Evolutionary conservation across 2,329 filamentous ascomycete species (phyloP).

Genomic region (Laburnicola sp.): DNA sequence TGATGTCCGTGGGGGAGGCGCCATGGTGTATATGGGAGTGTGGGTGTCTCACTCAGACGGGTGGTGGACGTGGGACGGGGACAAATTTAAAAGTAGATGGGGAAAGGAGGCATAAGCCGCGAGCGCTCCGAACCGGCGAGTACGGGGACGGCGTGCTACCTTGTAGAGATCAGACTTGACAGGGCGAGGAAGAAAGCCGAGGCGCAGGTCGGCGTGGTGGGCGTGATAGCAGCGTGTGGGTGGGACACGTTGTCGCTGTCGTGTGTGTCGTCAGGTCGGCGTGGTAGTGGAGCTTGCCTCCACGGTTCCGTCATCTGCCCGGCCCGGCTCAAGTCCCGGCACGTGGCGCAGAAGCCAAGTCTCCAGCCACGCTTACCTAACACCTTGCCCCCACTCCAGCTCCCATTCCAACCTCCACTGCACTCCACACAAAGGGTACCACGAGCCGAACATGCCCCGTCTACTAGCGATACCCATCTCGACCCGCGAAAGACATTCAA

Average conservation of each 20-base stretch:
- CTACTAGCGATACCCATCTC: neutral
- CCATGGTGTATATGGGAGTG: slow-evolving; percentile 29
- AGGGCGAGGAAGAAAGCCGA: neutral
- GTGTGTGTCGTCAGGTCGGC: neutral
- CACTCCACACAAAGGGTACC: neutral
- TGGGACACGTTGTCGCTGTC: neutral
- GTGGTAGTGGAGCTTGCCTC: neutral
- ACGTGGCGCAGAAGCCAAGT: slow-evolving; percentile 13
- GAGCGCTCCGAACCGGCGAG: neutral
- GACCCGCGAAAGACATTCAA: neutral
- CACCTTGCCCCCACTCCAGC: neutral
- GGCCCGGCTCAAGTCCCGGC: neutral
- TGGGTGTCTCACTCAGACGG: slow-evolving; percentile 7
- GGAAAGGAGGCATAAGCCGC: slow-evolving; percentile 13
- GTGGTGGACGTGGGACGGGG: neutral
- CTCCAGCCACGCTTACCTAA: neutral
- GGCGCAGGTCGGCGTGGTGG: neutral
- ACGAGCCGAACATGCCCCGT: neutral
- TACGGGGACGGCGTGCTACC: neutral
- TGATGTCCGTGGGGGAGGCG: slow-evolving; percentile 29
- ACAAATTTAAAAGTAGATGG: slow-evolving; percentile 1
- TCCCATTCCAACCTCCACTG: neutral
- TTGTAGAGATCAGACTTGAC: neutral
- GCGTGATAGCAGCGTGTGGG: slow-evolving; percentile 10
- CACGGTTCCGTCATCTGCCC: slow-evolving; percentile 12